Conservation (phyloP, 78 protist species). For the Dictyostelium intermedium region DNA sequence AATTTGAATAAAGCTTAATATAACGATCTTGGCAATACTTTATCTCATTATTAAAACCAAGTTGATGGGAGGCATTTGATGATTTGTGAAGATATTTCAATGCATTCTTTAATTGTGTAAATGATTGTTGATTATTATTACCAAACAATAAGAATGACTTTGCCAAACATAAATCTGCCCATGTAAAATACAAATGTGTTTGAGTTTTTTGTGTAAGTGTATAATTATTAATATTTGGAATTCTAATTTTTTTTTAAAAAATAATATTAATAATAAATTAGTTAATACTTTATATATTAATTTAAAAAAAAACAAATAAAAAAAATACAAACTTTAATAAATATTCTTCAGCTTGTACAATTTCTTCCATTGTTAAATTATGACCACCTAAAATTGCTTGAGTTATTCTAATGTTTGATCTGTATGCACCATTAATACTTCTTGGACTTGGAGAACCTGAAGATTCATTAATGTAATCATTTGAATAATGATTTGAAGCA, state of each 20-base stretch:
- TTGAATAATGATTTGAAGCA: conserved; percentile 27
- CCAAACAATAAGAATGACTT: neutral
- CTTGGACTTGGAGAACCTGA: conserved; percentile 8
- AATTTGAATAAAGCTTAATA: neutral
- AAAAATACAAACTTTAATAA: conserved; percentile 4
- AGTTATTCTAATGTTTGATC: conserved; percentile 60
- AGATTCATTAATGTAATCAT: conserved; percentile 9
- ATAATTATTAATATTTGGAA: conserved; percentile 20
- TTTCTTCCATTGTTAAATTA: conserved; percentile 4
- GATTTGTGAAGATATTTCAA: conserved; percentile 22
- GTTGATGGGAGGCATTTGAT: neutral
- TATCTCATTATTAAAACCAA: conserved; percentile 68
- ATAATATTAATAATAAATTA: neutral
- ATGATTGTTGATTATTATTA: conserved; percentile 14
- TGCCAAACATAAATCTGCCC: conserved; percentile 31
- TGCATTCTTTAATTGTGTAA: neutral
- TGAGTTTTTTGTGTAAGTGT: conserved; percentile 48
- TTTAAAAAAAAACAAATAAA: too few species aligned
- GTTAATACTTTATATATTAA: too few species aligned
- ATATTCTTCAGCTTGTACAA: conserved; percentile 37
- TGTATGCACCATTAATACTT: conserved; percentile 30
- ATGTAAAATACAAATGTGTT: conserved; percentile 47
- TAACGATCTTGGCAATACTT: conserved; percentile 27
- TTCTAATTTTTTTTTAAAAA: neutral
- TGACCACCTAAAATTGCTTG: conserved; percentile 30